A percentile compares a stretch with the other conserved stretches of the same genome.
These are phyloP conservation scores for Selenicereus undatus DNA, from an alignment of 148 eudicot species.

Conservation along the genomic window DNA sequence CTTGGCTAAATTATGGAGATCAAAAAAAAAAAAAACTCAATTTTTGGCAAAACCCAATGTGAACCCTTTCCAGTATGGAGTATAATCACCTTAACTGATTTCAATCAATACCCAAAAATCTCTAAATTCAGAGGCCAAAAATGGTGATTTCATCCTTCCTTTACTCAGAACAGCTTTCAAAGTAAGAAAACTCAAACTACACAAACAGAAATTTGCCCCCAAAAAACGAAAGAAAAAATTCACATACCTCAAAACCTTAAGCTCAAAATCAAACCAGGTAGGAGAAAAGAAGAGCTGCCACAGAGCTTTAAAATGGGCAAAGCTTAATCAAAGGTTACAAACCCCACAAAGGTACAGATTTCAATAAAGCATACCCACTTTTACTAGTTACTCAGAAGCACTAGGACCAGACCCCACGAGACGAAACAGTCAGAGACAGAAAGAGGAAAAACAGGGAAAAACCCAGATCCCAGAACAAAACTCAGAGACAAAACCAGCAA, in stretches of 20 bases:
- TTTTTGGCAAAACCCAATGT: background rate
- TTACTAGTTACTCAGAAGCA: slow-evolving; percentile 12
- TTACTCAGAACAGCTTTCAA: background rate
- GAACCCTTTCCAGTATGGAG: background rate
- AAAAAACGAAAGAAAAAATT: background rate
- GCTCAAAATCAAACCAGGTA: slow-evolving; percentile 18
- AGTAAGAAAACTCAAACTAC: background rate
- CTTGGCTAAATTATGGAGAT: background rate
- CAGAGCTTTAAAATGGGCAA: background rate
- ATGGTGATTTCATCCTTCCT: background rate
- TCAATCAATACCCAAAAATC: background rate
- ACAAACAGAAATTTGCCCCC: slow-evolving; percentile 2
- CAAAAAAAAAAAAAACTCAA: background rate
- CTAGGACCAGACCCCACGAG: slow-evolving; percentile 13
- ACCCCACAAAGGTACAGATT: slow-evolving; percentile 16
- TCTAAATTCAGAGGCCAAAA: background rate
- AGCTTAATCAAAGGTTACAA: background rate
- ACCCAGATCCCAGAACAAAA: slow-evolving; percentile 17
- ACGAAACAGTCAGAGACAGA: background rate
- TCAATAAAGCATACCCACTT: slow-evolving; percentile 22
- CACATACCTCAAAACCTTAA: slow-evolving; percentile 26
- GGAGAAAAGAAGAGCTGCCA: slow-evolving; percentile 4
- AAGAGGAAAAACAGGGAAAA: background rate
- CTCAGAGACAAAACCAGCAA: background rate
- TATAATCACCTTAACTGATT: background rate